phyloP scores from a whole-genome alignment of 2,329 filamentous ascomycete genomes.

The Aureobasidium leucospermi region DNA sequence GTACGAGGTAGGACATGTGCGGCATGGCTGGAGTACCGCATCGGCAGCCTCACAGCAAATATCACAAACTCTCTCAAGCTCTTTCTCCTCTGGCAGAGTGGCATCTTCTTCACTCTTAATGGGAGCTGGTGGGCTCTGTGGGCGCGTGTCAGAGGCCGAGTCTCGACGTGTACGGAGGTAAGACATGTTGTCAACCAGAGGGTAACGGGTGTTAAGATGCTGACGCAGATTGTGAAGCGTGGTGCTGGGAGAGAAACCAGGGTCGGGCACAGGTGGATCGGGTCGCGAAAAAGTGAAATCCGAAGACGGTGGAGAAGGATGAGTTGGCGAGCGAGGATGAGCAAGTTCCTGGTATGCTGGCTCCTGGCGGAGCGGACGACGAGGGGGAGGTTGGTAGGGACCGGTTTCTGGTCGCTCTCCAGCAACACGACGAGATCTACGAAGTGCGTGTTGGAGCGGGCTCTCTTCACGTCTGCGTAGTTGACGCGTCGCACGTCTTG shows the following conservation, averaged over 20 bases:
- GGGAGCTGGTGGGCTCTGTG: not conserved
- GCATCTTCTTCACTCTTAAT: not conserved
- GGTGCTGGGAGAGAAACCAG: not conserved
- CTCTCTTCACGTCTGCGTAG: not conserved
- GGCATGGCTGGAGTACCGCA: constrained; percentile 26
- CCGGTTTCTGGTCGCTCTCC: constrained; percentile 4
- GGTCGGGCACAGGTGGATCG: constrained; percentile 3
- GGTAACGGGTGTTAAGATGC: not conserved
- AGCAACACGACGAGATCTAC: constrained; percentile 9
- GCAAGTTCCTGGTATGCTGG: not conserved
- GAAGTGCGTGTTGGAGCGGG: not conserved
- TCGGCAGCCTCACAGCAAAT: constrained; percentile 21
- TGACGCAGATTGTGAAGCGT: not conserved
- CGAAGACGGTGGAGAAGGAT: constrained; percentile 8
- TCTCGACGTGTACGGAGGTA: not conserved
- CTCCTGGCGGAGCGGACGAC: not conserved
- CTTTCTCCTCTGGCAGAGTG: not conserved
- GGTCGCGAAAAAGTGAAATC: constrained; percentile 4
- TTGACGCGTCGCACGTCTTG: not conserved
- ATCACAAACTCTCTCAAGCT: constrained; percentile 18
- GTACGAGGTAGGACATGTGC: constrained; percentile 25
- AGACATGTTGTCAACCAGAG: not conserved
- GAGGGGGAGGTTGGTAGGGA: constrained; percentile 1
- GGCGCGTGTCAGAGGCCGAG: not conserved
- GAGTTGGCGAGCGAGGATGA: not conserved